Percentiles rank a stretch among this genome's conserved stretches.
Conservation (phyloP, 2,329 filamentous ascomycete genomes). For the Purpureocillium takamizusanense region DNA sequence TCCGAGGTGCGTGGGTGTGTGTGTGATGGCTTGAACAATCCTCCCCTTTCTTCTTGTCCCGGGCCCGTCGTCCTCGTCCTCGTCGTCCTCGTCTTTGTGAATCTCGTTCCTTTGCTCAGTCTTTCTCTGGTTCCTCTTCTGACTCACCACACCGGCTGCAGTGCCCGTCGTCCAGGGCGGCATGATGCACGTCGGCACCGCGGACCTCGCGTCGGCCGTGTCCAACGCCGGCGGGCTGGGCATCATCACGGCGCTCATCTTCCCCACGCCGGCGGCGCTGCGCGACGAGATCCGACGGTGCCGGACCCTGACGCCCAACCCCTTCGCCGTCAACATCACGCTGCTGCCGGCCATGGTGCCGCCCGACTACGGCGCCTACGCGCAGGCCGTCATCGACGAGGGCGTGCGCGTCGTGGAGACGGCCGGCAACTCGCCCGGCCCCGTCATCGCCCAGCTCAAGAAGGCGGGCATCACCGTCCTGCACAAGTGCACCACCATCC, state of each 20-base stretch:
- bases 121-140: too few relatives aligned
- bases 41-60: neutral
- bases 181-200: constrained; percentile 81
- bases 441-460: constrained; percentile 85
- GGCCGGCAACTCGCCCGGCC: constrained; percentile 78
- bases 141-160: constrained; percentile 23
- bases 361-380: constrained; percentile 87
- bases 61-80: neutral
- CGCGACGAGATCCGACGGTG: constrained; percentile 88
- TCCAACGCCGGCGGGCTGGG: constrained; percentile 77
- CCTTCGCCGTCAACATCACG: constrained; percentile 92
- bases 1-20: constrained; percentile 37
- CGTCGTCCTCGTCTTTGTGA: too few relatives aligned
- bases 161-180: constrained; percentile 79
- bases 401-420: constrained; percentile 88
- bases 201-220: constrained; percentile 67
- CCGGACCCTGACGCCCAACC: constrained; percentile 65
- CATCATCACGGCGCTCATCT: constrained; percentile 81
- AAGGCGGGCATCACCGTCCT: constrained; percentile 68
- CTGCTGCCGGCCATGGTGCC: constrained; percentile 83
- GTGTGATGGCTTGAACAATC: too few relatives aligned
- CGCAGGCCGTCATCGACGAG: constrained; percentile 87
- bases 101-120: too few relatives aligned
- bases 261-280: constrained; percentile 83
- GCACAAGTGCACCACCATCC: constrained; percentile 96